A percentile compares a stretch with the other conserved stretches of the same genome.
These are phyloP conservation scores for Macrophomina pseudophaseolina DNA, from an alignment of 2,329 filamentous ascomycete genomes.

Conservation along the genomic window DNA sequence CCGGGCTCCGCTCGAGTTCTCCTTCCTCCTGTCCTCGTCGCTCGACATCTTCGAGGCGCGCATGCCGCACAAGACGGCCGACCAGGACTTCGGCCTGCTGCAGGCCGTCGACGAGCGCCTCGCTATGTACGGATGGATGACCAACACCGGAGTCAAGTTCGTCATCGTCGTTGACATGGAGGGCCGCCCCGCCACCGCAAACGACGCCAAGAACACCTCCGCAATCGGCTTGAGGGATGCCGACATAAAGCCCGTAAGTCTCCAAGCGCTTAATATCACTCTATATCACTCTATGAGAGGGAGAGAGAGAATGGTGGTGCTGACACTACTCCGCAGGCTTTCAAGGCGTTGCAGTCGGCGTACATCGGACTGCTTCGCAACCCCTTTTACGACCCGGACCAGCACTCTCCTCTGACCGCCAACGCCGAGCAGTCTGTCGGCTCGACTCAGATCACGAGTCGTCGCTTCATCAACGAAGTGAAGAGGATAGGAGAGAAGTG, in stretches of 20 bases:
- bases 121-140: conserved; percentile 94
- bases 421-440: conserved; percentile 51
- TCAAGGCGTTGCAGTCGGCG: conserved; percentile 88
- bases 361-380: conserved; percentile 90
- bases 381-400: conserved; percentile 91
- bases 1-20: conserved; percentile 83
- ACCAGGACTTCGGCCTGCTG: conserved; percentile 87
- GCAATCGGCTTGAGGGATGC: conserved; percentile 76
- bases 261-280: neutral
- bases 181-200: conserved; percentile 60
- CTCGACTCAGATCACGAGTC: conserved; percentile 76
- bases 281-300: neutral
- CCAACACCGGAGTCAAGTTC: conserved; percentile 91
- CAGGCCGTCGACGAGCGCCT: conserved; percentile 93
- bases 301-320: neutral
- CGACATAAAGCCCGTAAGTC: conserved; percentile 80
- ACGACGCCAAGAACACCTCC: conserved; percentile 43
- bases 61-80: conserved; percentile 71
- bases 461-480: conserved; percentile 80
- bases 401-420: conserved; percentile 68
- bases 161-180: conserved; percentile 91
- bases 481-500: conserved; percentile 84
- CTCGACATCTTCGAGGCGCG: conserved; percentile 94
- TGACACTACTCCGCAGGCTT: conserved; percentile 61
- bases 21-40: conserved; percentile 85